phyloP scores from a whole-genome alignment of 306 rosid species.

The peach (Prunus persica) region DNA sequence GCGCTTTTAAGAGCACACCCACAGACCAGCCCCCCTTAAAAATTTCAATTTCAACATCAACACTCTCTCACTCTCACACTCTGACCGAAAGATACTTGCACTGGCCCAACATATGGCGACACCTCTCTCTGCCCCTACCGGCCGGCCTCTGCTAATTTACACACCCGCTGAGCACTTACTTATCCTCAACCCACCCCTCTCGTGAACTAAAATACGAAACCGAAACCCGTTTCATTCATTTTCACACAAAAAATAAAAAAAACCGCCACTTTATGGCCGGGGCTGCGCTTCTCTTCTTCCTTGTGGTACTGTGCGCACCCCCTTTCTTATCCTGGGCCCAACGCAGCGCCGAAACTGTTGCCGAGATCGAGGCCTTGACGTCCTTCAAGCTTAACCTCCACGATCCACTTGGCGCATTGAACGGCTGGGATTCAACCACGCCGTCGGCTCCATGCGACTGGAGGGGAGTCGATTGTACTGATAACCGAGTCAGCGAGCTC shows the following conservation, averaged over 20 bases:
- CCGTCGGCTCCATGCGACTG: slow-evolving; percentile 90
- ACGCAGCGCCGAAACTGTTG: slow-evolving; percentile 22
- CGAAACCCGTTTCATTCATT: neutral
- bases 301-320: slow-evolving; percentile 44
- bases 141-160: slow-evolving; percentile 31
- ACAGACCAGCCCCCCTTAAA: neutral
- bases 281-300: slow-evolving; percentile 20
- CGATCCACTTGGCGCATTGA: slow-evolving; percentile 65
- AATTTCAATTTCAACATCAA: neutral
- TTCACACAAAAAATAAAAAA: neutral
- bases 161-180: slow-evolving; percentile 26
- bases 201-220: neutral
- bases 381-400: slow-evolving; percentile 67
- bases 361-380: slow-evolving; percentile 71
- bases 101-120: slow-evolving; percentile 26
- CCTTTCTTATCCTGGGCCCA: slow-evolving; percentile 46
- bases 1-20: neutral
- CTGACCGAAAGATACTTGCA: slow-evolving; percentile 26
- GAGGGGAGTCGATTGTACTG: slow-evolving; percentile 58
- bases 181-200: slow-evolving; percentile 19
- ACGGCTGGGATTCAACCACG: slow-evolving; percentile 64
- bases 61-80: neutral
- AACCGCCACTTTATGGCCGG: slow-evolving; percentile 3
- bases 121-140: slow-evolving; percentile 3
- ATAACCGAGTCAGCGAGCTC: slow-evolving; percentile 59